These are phyloP conservation scores for Sporothrix pseudoabietina DNA, from an alignment of 2,329 filamentous ascomycete genomes.

Conservation along the genomic window DNA sequence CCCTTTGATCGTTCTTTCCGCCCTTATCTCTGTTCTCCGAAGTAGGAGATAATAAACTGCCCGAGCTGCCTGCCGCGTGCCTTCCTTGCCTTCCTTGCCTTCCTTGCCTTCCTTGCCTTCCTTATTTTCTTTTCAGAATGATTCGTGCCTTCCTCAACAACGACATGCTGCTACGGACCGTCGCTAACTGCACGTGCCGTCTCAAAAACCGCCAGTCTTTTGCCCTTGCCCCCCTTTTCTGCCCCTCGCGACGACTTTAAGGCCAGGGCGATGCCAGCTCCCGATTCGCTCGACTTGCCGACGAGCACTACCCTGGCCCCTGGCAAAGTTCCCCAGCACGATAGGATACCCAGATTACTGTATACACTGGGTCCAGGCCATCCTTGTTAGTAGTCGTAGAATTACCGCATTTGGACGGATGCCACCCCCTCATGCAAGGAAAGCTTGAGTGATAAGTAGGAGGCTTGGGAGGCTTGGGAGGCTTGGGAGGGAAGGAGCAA, in stretches of 20 bases:
- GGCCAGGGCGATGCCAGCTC: not conserved
- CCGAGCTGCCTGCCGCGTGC: not conserved
- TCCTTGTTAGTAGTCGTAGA: conserved; percentile 3
- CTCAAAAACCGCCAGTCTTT: not conserved
- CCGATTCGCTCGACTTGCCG: conserved; percentile 17
- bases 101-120: not conserved
- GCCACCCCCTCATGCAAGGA: not conserved
- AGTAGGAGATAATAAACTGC: not conserved
- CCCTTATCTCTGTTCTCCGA: not conserved
- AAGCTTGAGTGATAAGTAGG: not conserved
- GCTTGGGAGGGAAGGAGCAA: not conserved
- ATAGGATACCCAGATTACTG: not conserved
- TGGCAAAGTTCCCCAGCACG: not conserved
- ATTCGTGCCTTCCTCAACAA: too few relatives aligned
- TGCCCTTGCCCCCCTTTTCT: not conserved
- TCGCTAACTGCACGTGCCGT: not conserved
- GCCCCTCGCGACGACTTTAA: too few relatives aligned
- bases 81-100: too few relatives aligned
- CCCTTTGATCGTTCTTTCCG: conserved; percentile 9
- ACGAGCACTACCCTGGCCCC: not conserved
- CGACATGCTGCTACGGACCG: too few relatives aligned
- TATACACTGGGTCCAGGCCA: not conserved
- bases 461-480: not conserved
- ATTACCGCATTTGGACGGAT: conserved; percentile 2
- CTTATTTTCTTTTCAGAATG: too few relatives aligned